Percentiles rank a stretch among this genome's conserved stretches.
Conservation (phyloP, 306 rosid species). For the Crotalaria pallida region DNA sequence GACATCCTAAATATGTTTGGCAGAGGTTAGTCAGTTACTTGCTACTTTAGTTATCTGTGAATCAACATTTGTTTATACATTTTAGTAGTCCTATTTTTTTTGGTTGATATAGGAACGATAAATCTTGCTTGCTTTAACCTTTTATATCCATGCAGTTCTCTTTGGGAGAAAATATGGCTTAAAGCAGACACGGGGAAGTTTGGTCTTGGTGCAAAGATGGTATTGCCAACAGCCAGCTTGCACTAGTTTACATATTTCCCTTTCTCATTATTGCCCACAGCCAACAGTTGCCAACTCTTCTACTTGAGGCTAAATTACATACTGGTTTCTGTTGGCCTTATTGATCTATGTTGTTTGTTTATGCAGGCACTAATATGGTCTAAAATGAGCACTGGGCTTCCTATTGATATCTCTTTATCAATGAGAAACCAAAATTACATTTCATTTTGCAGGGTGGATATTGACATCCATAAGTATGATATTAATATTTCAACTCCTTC, state of each 20-base stretch:
- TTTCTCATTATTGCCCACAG: neutral
- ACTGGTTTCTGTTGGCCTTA: neutral
- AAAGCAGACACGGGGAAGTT: slow-evolving; percentile 93
- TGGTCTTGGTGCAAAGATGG: slow-evolving; percentile 99
- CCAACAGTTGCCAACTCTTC: slow-evolving; percentile 2
- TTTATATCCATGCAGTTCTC: slow-evolving; percentile 51
- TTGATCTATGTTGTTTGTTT: slow-evolving; percentile 7
- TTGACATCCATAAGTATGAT: slow-evolving; percentile 83
- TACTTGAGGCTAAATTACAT: neutral
- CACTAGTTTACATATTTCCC: slow-evolving; percentile 4
- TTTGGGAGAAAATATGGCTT: slow-evolving; percentile 97
- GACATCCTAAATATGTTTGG: slow-evolving; percentile 99
- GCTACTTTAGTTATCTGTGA: slow-evolving; percentile 15
- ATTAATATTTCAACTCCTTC: slow-evolving; percentile 10
- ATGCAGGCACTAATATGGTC: too few species aligned
- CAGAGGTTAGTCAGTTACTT: slow-evolving; percentile 56
- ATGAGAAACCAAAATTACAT: slow-evolving; percentile 69
- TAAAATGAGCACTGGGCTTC: slow-evolving; percentile 98
- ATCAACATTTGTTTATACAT: neutral
- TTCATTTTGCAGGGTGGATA: slow-evolving; percentile 90
- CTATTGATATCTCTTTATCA: slow-evolving; percentile 81
- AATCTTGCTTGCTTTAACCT: slow-evolving; percentile 14
- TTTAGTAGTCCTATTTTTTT: neutral
- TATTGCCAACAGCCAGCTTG: slow-evolving; percentile 29
- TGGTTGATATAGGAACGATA: slow-evolving; percentile 17